Evolutionary conservation across 495 filamentous ascomycete species (phyloP).

Genomic region (Neurospora sp.): DNA sequence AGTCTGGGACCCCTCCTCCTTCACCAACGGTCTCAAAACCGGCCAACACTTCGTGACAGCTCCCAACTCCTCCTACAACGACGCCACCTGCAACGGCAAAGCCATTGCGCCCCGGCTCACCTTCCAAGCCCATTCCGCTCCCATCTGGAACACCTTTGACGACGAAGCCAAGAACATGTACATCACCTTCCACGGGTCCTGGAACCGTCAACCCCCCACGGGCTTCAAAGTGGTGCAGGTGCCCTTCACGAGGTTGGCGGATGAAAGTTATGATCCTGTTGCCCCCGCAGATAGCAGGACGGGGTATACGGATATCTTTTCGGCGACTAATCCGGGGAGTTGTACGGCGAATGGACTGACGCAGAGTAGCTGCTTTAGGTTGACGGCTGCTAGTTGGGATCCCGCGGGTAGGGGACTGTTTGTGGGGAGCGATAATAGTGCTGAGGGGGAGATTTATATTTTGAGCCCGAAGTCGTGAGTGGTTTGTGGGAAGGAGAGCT

Average conservation of each 20-base stretch:
- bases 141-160: constrained; percentile 42
- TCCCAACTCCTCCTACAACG: constrained; percentile 37
- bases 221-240: constrained; percentile 32
- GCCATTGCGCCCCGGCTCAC: constrained; percentile 36
- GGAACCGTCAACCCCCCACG: constrained; percentile 37
- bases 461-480: constrained; percentile 10
- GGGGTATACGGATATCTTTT: constrained; percentile 29
- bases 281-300: constrained; percentile 25
- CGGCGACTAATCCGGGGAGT: constrained; percentile 20
- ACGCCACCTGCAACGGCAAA: constrained; percentile 38
- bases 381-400: constrained; percentile 28
- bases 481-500: too few relatives aligned
- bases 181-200: constrained; percentile 51
- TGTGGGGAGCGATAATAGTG: constrained; percentile 32
- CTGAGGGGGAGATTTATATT: constrained; percentile 34
- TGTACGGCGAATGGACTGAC: constrained; percentile 32
- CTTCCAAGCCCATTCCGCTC: constrained; percentile 50
- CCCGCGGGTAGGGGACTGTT: constrained; percentile 29
- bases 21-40: constrained; percentile 33
- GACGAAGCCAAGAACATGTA: constrained; percentile 42
- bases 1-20: constrained; percentile 44
- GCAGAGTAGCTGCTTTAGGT: constrained; percentile 26
- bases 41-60: constrained; percentile 41
- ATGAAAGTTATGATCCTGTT: constrained; percentile 29
- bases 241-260: constrained; percentile 22